Conservation (phyloP, 345 rosid genomes). For the Arabis alpina region DNA sequence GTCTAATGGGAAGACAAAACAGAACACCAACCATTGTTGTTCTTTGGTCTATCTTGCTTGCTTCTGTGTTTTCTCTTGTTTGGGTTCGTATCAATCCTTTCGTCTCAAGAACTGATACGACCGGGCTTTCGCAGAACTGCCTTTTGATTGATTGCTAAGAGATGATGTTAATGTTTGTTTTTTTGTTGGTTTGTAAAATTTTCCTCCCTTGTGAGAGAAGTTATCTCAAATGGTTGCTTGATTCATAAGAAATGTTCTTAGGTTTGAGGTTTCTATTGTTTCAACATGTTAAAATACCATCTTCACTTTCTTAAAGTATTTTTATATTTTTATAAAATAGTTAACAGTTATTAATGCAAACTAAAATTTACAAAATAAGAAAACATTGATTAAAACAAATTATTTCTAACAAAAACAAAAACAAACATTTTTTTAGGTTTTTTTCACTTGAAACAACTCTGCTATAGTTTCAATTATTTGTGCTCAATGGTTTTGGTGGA, state of each 20-base stretch:
- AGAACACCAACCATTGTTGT: constrained; percentile 93
- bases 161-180: constrained; percentile 4
- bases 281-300: background rate
- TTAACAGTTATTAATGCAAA: constrained; percentile 4
- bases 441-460: background rate
- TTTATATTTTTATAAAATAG: background rate
- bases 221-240: constrained; percentile 22
- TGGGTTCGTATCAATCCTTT: constrained; percentile 97
- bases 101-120: constrained; percentile 43
- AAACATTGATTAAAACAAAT: background rate
- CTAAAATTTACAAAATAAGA: background rate
- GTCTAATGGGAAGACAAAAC: constrained; percentile 99
- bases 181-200: constrained; percentile 1
- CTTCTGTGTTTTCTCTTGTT: constrained; percentile 92
- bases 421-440: background rate
- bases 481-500: constrained; percentile 22
- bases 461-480: background rate
- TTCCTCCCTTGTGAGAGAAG: constrained; percentile 20
- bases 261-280: background rate
- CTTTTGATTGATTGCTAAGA: constrained; percentile 80
- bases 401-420: background rate
- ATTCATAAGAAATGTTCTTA: constrained; percentile 12
- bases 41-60: constrained; percentile 92
- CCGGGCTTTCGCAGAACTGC: constrained; percentile 54
- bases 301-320: background rate